Evolutionary conservation across 2,329 filamentous ascomycete genomes (phyloP).

Genomic region (Botrytis squamosa): DNA sequence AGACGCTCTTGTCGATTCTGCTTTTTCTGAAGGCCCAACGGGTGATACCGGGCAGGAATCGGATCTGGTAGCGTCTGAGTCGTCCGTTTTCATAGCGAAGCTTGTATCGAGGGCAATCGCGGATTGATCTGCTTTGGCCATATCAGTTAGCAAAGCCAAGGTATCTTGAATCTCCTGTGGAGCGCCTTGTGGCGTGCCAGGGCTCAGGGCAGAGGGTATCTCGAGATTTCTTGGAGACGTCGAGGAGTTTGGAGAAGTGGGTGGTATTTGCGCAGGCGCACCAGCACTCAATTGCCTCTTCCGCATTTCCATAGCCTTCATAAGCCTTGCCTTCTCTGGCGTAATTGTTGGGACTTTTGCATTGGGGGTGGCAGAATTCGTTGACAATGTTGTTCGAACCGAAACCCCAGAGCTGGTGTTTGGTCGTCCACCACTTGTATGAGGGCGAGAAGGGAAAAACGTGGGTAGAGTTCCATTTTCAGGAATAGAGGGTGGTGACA

Average conservation of each 20-base stretch:
- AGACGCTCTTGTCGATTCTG: constrained; percentile 61
- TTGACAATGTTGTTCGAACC: constrained; percentile 29
- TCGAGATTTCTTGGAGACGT: constrained; percentile 20
- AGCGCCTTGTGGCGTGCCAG: constrained; percentile 15
- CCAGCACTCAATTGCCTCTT: constrained; percentile 67
- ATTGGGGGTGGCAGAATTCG: constrained; percentile 26
- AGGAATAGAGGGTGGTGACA: constrained; percentile 34
- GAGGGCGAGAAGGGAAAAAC: constrained; percentile 34
- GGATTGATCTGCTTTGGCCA: constrained; percentile 49
- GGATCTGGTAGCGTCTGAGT: constrained; percentile 43
- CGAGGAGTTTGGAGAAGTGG: constrained; percentile 16
- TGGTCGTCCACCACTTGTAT: constrained; percentile 39
- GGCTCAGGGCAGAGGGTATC: constrained; percentile 18
- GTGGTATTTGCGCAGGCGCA: constrained; percentile 13
- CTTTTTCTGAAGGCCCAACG: constrained; percentile 53
- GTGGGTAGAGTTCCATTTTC: constrained; percentile 24
- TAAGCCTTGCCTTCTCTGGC: constrained; percentile 84
- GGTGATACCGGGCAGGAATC: constrained; percentile 61
- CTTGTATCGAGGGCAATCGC: constrained; percentile 51
- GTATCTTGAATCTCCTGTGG: constrained; percentile 32
- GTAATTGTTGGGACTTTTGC: constrained; percentile 57
- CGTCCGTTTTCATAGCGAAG: constrained; percentile 41
- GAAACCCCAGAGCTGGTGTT: constrained; percentile 36
- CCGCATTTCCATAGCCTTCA: constrained; percentile 89
- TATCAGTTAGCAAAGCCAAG: constrained; percentile 34